Percentiles rank a stretch among this genome's conserved stretches.
Evolutionary conservation across 108 stramenopile species (phyloP).

Genomic region (Pseudonitzschia multistriata): DNA sequence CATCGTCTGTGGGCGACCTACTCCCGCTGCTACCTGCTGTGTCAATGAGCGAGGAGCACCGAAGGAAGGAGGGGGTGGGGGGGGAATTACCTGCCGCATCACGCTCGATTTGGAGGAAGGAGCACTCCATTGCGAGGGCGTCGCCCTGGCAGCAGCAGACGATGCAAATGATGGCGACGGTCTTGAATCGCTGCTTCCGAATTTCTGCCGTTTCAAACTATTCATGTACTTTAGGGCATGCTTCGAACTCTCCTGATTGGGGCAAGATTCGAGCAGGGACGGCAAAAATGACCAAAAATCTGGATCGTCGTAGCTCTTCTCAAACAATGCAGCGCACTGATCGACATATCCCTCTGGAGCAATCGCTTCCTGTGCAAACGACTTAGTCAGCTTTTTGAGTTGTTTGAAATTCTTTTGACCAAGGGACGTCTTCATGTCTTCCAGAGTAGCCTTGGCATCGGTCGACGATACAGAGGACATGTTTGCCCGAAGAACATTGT

Average conservation of each 20-base stretch:
- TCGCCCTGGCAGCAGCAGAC: not conserved
- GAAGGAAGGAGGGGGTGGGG: not conserved
- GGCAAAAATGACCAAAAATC: slow-evolving; percentile 69
- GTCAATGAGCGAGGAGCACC: slow-evolving; percentile 12
- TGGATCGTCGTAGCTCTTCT: slow-evolving; percentile 55
- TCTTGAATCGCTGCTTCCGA: slow-evolving; percentile 1
- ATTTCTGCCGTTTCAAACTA: slow-evolving; percentile 33
- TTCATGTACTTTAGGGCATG: slow-evolving; percentile 58
- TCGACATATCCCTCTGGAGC: slow-evolving; percentile 73
- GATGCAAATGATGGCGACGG: not conserved
- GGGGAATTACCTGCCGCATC: not conserved
- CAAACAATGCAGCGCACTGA: slow-evolving; percentile 64
- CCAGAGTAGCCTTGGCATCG: slow-evolving; percentile 46
- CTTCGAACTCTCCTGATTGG: slow-evolving; percentile 41
- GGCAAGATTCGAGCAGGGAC: slow-evolving; percentile 65
- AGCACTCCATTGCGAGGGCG: not conserved
- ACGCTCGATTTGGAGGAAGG: not conserved
- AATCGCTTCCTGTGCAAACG: slow-evolving; percentile 53
- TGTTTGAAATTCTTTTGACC: slow-evolving; percentile 74
- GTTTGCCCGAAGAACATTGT: slow-evolving; percentile 49
- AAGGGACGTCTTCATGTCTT: slow-evolving; percentile 67
- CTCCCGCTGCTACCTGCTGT: not conserved
- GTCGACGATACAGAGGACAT: slow-evolving; percentile 5
- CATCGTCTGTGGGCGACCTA: not conserved
- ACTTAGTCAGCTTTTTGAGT: slow-evolving; percentile 64